Evolutionary conservation across 768 basidiomycete genomes (phyloP), one percentile per base, ranked within the genome.

Genomic region (Mycena haematopus): DNA sequence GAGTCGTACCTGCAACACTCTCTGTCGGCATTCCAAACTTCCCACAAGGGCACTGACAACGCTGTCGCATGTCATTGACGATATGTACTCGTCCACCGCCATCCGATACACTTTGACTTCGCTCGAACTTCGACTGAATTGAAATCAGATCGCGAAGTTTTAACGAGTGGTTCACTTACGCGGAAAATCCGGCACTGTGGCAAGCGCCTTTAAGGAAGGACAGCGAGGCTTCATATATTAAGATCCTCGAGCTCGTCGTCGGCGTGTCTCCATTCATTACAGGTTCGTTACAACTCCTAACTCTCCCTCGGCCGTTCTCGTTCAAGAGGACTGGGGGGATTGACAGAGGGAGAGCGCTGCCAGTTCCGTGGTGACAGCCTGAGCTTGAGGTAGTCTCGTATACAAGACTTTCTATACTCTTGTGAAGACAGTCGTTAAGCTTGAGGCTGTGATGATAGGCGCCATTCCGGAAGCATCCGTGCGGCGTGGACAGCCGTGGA

Each of bases 1-100:
- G 7, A 14, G 9, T n/a, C 29, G 1, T 33, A 58, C 62, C 52
- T 59, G 45, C 8, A 64, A 17, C n/a, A 64, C 50, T 31, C 31
- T 51, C 15, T 58, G 54, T 27, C 62, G 56, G 31, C 38, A 58
- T 55, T 54, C 44, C 33, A 55, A 15, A 24, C 62, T 64, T 29
- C 42, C 52, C 6, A 58, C 46, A 40, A 64, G 54, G 11, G 44
- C 52, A 35, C 38, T 51, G 36, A 64, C 52, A 19, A 42, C 29
- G 21, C 19, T 59, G 13, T 59, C 57, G 25, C n/a, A 53, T 19
- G 50, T 14, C 38, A 52, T 58, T 13, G 57, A 58, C 14, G 27
- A 14, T 13, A 29, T 3, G 13, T 35, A 59, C 2, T 27, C 47
- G 21, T 52, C 42, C 42, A 59, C 17, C 17, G 40, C 15, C 17